phyloP scores from a whole-genome alignment of 106 monocot species.

The Chionographis japonica region DNA sequence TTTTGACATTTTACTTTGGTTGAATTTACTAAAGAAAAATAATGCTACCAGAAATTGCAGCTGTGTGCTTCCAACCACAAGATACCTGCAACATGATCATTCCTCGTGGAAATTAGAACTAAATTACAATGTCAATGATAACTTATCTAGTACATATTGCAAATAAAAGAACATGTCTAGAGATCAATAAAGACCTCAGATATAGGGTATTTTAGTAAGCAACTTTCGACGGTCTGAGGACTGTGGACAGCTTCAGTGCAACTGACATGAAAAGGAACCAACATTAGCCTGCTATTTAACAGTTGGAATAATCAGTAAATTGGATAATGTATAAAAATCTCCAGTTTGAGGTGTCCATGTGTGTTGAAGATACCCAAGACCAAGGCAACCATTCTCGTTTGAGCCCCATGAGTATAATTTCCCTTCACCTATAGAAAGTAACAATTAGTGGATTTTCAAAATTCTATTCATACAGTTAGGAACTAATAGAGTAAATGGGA shows the following conservation, averaged over 20 bases:
- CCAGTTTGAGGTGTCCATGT: too few species aligned
- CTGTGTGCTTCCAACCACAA: slow-evolving; percentile 99
- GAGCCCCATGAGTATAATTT: slow-evolving; percentile 82
- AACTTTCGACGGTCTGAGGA: slow-evolving; percentile 56
- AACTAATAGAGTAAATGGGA: background rate
- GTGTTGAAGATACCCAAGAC: slow-evolving; percentile 57
- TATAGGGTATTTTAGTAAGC: slow-evolving; percentile 50
- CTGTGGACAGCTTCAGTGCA: slow-evolving; percentile 43
- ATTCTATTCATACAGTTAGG: background rate
- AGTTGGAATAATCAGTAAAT: background rate
- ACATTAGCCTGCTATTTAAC: background rate
- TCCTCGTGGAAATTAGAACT: background rate
- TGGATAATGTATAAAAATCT: slow-evolving; percentile 5
- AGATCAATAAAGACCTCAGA: slow-evolving; percentile 41
- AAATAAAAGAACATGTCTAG: slow-evolving; percentile 2
- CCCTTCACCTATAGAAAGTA: slow-evolving; percentile 56
- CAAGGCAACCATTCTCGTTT: slow-evolving; percentile 99
- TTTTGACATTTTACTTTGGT: background rate
- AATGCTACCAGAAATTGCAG: slow-evolving; percentile 69
- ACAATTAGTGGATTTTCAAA: background rate
- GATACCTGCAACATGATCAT: slow-evolving; percentile 56
- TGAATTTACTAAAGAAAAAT: background rate
- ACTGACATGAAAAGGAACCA: slow-evolving; percentile 28
- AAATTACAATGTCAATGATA: background rate
- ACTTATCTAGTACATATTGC: background rate